These are phyloP conservation scores for Sclerotinia glacialis DNA, from an alignment of 2,329 filamentous ascomycete genomes.

Conservation along the genomic window DNA sequence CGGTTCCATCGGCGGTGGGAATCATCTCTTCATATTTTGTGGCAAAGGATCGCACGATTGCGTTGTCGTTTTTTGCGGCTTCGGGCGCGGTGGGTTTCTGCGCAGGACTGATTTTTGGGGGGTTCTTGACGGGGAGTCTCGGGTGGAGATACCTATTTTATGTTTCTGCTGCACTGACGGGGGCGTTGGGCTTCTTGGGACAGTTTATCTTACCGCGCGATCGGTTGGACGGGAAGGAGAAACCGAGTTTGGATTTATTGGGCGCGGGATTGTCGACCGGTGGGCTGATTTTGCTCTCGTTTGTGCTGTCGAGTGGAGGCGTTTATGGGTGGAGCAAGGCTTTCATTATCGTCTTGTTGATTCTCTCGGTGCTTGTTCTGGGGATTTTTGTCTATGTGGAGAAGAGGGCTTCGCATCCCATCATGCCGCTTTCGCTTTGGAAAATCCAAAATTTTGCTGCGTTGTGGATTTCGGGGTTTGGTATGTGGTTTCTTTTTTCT, in stretches of 20 bases:
- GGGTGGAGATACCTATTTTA: conserved; percentile 44
- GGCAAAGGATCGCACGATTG: conserved; percentile 42
- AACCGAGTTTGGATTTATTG: conserved; percentile 44
- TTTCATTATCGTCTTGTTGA: conserved; percentile 45
- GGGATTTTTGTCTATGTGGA: conserved; percentile 43
- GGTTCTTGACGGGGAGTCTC: conserved; percentile 42
- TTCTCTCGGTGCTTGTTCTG: conserved; percentile 43
- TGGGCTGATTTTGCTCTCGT: conserved; percentile 46
- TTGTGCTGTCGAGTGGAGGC: conserved; percentile 46
- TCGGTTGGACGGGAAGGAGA: conserved; percentile 37
- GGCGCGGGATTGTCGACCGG: conserved; percentile 45
- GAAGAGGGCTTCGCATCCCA: conserved; percentile 46
- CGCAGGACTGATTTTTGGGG: conserved; percentile 43
- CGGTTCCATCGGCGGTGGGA: conserved; percentile 47
- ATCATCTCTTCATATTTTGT: conserved; percentile 46
- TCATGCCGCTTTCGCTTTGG: conserved; percentile 48
- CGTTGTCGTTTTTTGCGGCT: conserved; percentile 43
- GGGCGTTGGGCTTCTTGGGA: conserved; percentile 38
- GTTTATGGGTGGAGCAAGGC: conserved; percentile 47
- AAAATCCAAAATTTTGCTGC: conserved; percentile 47
- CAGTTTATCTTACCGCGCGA: conserved; percentile 43
- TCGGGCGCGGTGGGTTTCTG: conserved; percentile 44
- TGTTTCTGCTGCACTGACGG: conserved; percentile 40
- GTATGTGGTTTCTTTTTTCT: conserved; percentile 32
- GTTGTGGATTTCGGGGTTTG: conserved; percentile 46